Base-by-base conservation (phyloP, 352 stramenopile species). In the Globisporangium paddicum region DNA sequence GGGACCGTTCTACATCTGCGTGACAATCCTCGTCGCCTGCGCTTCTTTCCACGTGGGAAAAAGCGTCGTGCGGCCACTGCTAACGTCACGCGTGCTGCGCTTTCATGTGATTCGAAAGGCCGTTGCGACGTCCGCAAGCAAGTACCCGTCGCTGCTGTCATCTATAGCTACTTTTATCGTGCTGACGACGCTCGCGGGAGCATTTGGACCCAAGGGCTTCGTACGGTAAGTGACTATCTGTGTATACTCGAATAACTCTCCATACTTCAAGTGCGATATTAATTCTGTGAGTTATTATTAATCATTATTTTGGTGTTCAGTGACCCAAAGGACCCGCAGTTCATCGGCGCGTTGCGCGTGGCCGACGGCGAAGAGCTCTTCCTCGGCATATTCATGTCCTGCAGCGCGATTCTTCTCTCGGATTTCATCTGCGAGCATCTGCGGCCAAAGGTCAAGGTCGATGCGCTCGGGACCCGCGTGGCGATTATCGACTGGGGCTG, bases 291-390 rank as follows among this genome's bases (percentile, higher is more conserved):
- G 5, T 8, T 53, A 16, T 41, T 16, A 35, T 42, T 11, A 19
- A 1, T 8, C 46, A 16, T 41, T 16, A 35, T 42, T 11, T 14
- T 10, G 5, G 7, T 16, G 1, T 6, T 3, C 23, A 95, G 81
- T 45, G 86, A 95, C 51, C 83, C 78, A 1, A 95, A 89, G 9
- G 86, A 95, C 32, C 79, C 86, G 19, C 80, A 89, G 26, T 89
- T 90, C 60, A 72, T 90, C 50, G 80, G 80, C 23, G 63, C 57
- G 16, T 40, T 87, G 35, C 72, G 71, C 47, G 74, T 90, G n/a
- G 75, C 79, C 1, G 80, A 88, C 38, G 72, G 71, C n/a, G 73
- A 89, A 56, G 80, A 90, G 49, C 51, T 90, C 47, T 54, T 85
- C 8, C 71, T 90, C 38, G 80, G 80, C 9, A 90, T 89, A 25